Evolutionary conservation across 2,329 filamentous ascomycete genomes (phyloP), one percentile per base, ranked within the genome.

Genomic region (Bipolaris cookei): DNA sequence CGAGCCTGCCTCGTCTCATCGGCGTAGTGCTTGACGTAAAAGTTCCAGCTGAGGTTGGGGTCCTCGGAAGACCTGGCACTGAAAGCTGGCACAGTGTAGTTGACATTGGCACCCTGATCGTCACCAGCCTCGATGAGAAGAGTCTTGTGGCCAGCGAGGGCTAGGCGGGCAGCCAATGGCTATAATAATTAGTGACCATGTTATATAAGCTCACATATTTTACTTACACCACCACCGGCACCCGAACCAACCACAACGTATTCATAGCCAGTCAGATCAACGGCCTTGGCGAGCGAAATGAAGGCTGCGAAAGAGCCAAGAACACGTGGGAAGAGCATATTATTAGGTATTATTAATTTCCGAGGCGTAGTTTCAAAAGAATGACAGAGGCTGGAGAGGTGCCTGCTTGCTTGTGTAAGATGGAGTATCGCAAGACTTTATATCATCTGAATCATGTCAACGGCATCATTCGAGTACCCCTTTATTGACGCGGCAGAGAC

Each of bases 81-180:
- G 65, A 84, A 80, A 1, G 83, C 81, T 6, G 86, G 85, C 4
- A 86, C 80, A 8, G 82, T 80, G 60, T 84, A 81, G 65, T 84
- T 81, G 57, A 77, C 71, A 34, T 78, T 76, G 52, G 78, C 76
- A 16, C 80, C 82, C 58, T 85, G 80, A 63, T 88, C 85, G 58
- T 85, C 83, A 48, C 84, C 84, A 21, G 84, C 84, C 63, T 87
- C 85, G 30, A 88, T 81, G 3, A 88, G 80, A n/a, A 88, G 81
- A 1, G 84, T 84, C 62, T 81, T 83, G 74, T 84, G 81, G 38
- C 86, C 86, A 32, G 83, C 82, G 48, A 83, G 76, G n/a, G 86
- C 86, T 25, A 88, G 81, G 39, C 84, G 80, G 21, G 83, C 82
- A 11, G 85, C 71, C 23, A 75, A 58, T 37, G 72, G 72, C 35